These are phyloP conservation scores for Fusarium vanettenii DNA, from an alignment of 2,329 filamentous ascomycete species.

Conservation along the genomic window DNA sequence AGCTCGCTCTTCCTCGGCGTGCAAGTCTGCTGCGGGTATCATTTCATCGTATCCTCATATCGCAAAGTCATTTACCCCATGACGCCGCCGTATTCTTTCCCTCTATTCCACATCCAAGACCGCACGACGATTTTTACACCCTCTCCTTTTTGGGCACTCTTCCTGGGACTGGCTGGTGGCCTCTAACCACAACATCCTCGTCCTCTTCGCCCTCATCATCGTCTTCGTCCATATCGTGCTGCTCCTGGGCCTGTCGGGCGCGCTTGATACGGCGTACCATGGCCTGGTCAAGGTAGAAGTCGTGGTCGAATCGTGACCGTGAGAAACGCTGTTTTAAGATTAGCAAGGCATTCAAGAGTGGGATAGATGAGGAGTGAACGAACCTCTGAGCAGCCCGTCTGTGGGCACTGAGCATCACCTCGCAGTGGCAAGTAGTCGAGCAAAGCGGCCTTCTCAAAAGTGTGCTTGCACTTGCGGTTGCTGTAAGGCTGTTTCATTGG, in stretches of 20 bases:
- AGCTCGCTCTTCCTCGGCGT: background rate
- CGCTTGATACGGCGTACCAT: constrained; percentile 70
- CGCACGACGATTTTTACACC: background rate
- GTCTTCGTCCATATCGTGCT: constrained; percentile 54
- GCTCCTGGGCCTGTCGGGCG: constrained; percentile 56
- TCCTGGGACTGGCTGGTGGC: constrained; percentile 36
- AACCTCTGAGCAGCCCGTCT: constrained; percentile 72
- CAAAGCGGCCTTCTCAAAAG: constrained; percentile 76
- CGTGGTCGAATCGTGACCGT: constrained; percentile 50
- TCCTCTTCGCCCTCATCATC: constrained; percentile 37
- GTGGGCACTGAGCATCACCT: constrained; percentile 67
- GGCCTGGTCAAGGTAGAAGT: constrained; percentile 68
- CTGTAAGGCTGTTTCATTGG: constrained; percentile 75
- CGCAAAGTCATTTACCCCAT: constrained; percentile 5
- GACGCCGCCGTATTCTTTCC: background rate
- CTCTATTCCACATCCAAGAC: background rate
- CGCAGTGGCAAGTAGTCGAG: constrained; percentile 62
- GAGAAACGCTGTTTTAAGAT: constrained; percentile 57
- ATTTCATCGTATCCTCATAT: constrained; percentile 30
- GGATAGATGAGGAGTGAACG: constrained; percentile 16
- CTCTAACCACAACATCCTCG: constrained; percentile 40
- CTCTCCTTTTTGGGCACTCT: constrained; percentile 41
- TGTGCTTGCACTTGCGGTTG: constrained; percentile 75
- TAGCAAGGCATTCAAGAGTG: background rate
- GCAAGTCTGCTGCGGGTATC: constrained; percentile 29